Conservation (phyloP, 768 basidiomycete species). For the Russula griseocarnosa region DNA sequence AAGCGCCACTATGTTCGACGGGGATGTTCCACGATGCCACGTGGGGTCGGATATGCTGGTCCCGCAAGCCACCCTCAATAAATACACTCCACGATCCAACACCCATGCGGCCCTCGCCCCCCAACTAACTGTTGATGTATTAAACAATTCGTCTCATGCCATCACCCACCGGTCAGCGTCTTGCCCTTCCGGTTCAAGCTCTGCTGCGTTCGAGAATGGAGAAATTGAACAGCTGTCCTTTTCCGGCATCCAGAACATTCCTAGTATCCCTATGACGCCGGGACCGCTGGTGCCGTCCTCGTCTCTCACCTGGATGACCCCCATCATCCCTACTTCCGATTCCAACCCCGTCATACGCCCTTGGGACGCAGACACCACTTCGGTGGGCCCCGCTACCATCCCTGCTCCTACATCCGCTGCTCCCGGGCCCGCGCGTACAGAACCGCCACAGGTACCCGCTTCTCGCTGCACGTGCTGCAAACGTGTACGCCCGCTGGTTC, state of each 20-base stretch:
- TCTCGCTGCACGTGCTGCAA: neutral
- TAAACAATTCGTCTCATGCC: neutral
- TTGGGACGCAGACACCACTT: neutral
- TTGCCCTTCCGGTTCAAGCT: neutral
- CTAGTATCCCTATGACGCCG: neutral
- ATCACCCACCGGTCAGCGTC: neutral
- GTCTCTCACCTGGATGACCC: neutral
- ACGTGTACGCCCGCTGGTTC: slow-evolving; percentile 8
- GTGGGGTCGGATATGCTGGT: neutral
- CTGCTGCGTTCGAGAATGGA: neutral
- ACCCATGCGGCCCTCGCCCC: neutral
- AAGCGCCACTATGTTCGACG: neutral
- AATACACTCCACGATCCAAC: neutral
- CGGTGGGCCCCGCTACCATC: neutral
- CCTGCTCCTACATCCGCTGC: neutral
- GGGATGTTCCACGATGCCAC: neutral
- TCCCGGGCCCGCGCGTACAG: neutral
- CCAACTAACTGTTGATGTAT: neutral
- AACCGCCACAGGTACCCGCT: neutral
- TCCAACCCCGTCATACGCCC: neutral
- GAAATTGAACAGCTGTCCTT: neutral
- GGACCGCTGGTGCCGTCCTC: neutral
- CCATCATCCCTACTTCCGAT: neutral
- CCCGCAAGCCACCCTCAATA: neutral
- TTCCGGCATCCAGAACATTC: neutral